Evolutionary conservation across 2,329 filamentous ascomycete species (phyloP), one percentile per base, ranked within the genome.

Genomic region (Nemania sp.): DNA sequence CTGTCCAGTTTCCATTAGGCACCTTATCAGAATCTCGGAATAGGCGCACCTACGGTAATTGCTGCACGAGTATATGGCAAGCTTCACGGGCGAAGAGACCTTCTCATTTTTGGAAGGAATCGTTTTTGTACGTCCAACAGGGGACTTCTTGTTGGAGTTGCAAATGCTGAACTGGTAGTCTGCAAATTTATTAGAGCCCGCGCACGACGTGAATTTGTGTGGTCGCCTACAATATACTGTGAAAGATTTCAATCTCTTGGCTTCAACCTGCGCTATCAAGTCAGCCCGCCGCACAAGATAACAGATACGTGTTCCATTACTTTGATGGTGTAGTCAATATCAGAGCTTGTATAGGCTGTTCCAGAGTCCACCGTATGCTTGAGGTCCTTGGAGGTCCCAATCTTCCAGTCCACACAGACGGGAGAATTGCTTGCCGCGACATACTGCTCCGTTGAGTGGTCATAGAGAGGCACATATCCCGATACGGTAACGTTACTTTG

Each of bases 291-390:
- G n/a, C 30, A 3, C 14, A 6, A 23, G 6, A 19, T 6, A 28
- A 19, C 8, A 22, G 20, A 12, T 15, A 15, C 12, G 46, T 17
- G 1, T n/a, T 33, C 52, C 50, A 54, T 49, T 64, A 83, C 82
- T 75, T 90, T 90, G 60, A 90, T 76, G 0, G 87, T 91, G 65
- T 85, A 91, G 65, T 91, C 88, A 36, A 91, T 80, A 64, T 91
- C 88, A 0, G 82, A 87, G 44, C 80, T 87, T 0, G 88, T 91
- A 65, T 84, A 89, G 0, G 78, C 85, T 17, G 72, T 81, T 3
- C 87, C 88, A 1, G 73, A 74, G 52, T 80, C 76, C 1, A 81
- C 80, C 5, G 82, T 70, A 4, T 61, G 49, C 1, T 64, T 55
- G n/a, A 69, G 50, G n/a, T 73, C 68, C 44, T 76, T 66, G 61